Evolutionary conservation across 2,329 filamentous ascomycete species (phyloP).

Genomic region (Colletotrichum navitas): DNA sequence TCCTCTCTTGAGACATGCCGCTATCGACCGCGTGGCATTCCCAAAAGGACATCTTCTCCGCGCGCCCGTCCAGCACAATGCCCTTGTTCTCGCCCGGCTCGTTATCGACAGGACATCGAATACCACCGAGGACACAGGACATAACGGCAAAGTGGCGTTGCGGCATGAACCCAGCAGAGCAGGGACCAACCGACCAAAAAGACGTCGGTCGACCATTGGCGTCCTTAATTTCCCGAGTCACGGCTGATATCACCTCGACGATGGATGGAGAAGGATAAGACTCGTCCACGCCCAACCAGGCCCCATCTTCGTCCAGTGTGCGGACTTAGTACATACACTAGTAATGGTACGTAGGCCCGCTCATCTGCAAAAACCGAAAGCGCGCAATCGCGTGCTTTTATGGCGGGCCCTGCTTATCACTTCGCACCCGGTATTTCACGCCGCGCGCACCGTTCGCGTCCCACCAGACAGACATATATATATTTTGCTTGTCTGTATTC

Average conservation of each 20-base stretch:
- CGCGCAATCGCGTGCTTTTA: constrained; percentile 36
- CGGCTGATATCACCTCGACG: constrained; percentile 30
- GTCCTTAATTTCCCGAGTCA: constrained; percentile 32
- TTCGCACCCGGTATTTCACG: background rate
- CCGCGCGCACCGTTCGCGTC: background rate
- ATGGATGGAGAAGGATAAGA: background rate
- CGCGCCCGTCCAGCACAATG: constrained; percentile 23
- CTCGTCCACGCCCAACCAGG: constrained; percentile 31
- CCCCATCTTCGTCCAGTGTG: background rate
- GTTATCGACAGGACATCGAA: background rate
- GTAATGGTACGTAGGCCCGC: background rate
- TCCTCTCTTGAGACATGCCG: constrained; percentile 20
- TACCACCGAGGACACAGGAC: background rate
- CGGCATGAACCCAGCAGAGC: constrained; percentile 4
- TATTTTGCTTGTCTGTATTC: background rate
- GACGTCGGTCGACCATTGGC: background rate
- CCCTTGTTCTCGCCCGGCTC: constrained; percentile 24
- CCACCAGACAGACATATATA: background rate
- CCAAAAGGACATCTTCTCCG: constrained; percentile 31
- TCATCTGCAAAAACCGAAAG: constrained; percentile 16
- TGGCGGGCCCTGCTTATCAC: constrained; percentile 27
- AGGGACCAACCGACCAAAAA: background rate
- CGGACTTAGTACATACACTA: too few relatives aligned
- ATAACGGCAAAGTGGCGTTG: background rate
- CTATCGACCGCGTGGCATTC: constrained; percentile 26